phyloP scores from a whole-genome alignment of 2,329 filamentous ascomycete species.

The Periconia digitata region DNA sequence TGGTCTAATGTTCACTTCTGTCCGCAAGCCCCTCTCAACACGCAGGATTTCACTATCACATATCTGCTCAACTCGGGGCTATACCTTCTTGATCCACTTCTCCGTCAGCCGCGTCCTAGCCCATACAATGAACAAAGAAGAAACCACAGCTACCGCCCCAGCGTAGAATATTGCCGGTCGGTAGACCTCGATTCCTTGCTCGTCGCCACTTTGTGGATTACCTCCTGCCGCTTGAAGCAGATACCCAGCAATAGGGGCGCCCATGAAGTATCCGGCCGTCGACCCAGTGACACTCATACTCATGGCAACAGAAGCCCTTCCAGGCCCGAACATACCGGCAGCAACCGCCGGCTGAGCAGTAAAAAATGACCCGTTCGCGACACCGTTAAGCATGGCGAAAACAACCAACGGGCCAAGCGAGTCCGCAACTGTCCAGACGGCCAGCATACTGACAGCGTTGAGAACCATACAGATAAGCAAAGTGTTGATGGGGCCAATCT shows the following conservation, averaged over 20 bases:
- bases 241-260: constrained; percentile 29
- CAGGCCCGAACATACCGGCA: constrained; percentile 29
- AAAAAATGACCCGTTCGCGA: constrained; percentile 34
- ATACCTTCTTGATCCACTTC: constrained; percentile 22
- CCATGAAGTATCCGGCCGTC: constrained; percentile 30
- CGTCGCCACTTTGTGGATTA: constrained; percentile 4
- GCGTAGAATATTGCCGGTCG: constrained; percentile 36
- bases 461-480: constrained; percentile 28
- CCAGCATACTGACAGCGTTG: constrained; percentile 31
- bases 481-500: constrained; percentile 35
- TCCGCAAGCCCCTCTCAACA: too few species aligned
- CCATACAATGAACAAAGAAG: constrained; percentile 22
- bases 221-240: constrained; percentile 29
- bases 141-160: constrained; percentile 24
- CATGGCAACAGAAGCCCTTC: constrained; percentile 30
- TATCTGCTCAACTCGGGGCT: too few species aligned
- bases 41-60: too few species aligned
- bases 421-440: constrained; percentile 32
- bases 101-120: constrained; percentile 23
- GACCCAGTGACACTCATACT: constrained; percentile 31
- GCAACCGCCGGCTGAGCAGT: constrained; percentile 33
- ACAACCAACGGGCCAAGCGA: constrained; percentile 26
- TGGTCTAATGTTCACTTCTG: too few species aligned
- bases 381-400: constrained; percentile 31
- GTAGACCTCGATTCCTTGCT: constrained; percentile 23